Evolutionary conservation across 2,329 filamentous ascomycete genomes (phyloP).

Genomic region (Ophiosphaerella herpotricha): DNA sequence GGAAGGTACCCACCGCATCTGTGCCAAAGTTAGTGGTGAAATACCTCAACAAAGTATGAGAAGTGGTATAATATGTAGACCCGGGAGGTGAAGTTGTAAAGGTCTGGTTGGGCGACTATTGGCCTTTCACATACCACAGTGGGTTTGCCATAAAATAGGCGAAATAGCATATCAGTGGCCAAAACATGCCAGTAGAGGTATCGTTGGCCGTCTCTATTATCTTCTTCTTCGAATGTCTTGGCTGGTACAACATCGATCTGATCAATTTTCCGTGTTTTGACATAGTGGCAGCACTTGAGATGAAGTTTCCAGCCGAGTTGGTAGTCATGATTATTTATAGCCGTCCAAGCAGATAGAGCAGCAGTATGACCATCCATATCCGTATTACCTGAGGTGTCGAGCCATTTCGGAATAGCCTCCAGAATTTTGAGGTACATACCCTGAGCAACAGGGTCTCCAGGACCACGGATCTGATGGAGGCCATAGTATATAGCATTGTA

Average conservation of each 20-base stretch:
- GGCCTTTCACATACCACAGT: conserved; percentile 12
- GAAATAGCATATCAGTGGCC: conserved; percentile 30
- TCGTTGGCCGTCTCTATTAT: conserved; percentile 15
- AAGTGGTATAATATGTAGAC: neutral
- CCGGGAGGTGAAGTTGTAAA: too few species aligned
- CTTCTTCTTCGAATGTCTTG: conserved; percentile 28
- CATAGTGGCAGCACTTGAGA: conserved; percentile 29
- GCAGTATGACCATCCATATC: conserved; percentile 28
- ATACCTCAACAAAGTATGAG: neutral
- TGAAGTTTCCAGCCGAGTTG: conserved; percentile 38
- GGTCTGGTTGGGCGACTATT: too few species aligned
- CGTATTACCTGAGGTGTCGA: conserved; percentile 16
- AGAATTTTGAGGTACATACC: conserved; percentile 34
- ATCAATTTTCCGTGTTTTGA: conserved; percentile 26
- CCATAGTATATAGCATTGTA: conserved; percentile 36
- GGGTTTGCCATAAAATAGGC: conserved; percentile 34
- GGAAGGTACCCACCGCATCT: conserved; percentile 22
- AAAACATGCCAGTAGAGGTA: conserved; percentile 32
- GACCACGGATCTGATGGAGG: conserved; percentile 19
- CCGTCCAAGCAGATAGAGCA: conserved; percentile 27
- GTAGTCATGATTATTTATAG: conserved; percentile 33
- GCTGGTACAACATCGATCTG: conserved; percentile 24
- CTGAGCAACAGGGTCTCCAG: conserved; percentile 13
- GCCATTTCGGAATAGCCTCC: conserved; percentile 33
- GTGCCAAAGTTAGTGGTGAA: neutral